Evolutionary conservation across 148 eudicot genomes (phyloP), one percentile per base, ranked within the genome.

Genomic region (Silene latifolia): DNA sequence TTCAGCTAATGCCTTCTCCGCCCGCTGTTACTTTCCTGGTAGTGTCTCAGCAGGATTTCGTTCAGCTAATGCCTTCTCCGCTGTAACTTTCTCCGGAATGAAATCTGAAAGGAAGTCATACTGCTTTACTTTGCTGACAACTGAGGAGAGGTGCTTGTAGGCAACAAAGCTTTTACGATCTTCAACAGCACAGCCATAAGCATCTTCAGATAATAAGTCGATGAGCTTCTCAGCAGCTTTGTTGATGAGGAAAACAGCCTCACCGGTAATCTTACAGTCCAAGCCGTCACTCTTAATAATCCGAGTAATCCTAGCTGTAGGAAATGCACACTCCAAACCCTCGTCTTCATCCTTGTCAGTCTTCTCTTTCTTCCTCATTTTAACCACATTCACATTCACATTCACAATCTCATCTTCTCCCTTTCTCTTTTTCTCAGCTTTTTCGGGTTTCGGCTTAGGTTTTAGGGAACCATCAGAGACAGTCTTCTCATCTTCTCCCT

Each of bases 61-160:
- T 78, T 82, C 89, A 57, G 88, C 85, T 69, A 90, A 87, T 71
- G 98, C 96, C 82, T 85, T 93, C 81, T 85, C 91, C 10, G 87
- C 96, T 72, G 85, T 83, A 72, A 90, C 83, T 83, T 90, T 90
- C 85, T 87, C 89, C 47, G 98, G 98, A 47, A 90, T 93, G 78
- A 90, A 86, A 85, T 94, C 98, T 84, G 93, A 86, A 53, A 94
- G 93, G 79, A 94, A 94, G 72, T 87, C 90, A 69, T 91, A 82
- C 81, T 86, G 82, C 82, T 73, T 82, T 75, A 81, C 83, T 71
- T 83, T 86, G 61, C 86, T 59, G 66, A 94, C 92, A 73, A 81
- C 87, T 18, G 90, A 78, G 6, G 44, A 79, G 54, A 92, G 82
- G 72, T 89, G 86, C 73, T 88, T 83, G 83, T 89, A 92, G 75